Base-by-base conservation (phyloP, 2,329 filamentous ascomycete species). In the Calonectria pseudoreteaudii region DNA sequence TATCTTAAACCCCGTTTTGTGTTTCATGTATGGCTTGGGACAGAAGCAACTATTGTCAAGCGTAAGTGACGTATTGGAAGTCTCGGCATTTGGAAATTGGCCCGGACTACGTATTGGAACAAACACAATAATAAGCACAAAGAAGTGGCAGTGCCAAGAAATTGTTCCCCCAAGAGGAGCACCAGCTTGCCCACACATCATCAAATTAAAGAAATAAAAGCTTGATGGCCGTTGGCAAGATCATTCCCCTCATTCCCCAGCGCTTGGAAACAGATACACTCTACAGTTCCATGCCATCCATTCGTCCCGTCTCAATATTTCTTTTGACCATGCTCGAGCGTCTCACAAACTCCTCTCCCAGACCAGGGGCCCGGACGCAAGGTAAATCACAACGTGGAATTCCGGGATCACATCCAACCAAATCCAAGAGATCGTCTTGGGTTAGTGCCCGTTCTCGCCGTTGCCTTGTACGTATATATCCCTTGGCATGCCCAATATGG, bases 401-500 rank as follows among this genome's bases (percentile, higher is more conserved):
- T 47, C 36, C 53, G 44, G 68, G 56, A 72, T 74, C 62, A 31
- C 60, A 65, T 49, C 66, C 66, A 68, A 36, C 31, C 68, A 75
- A 38, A 72, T 58, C 66, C 73, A 52, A 23, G 71, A 64, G 64
- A 64, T 75, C 76, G 76, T 76, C 68, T 79, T 68, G 72, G 52
- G 18, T 66, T 74, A 75, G 71, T 52, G 72, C n/a, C 71, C 52
- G 66, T 60, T n/a, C 64, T 36, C 60, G 67, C 75, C 67, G 68
- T 70, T 70, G 62, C 70, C 41, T 60, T 64, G 71, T 44, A 53
- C 64, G 71, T 44, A 53, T 65, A 68, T 67, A 58, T 62, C 74
- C 44, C 62, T 71, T 75, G 72, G 58, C 58, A 73, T 76, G 56
- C 70, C 70, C 60, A 62, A 65, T 66, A 58, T 68, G 69, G 75